Percentiles rank a stretch among this genome's conserved stretches.
phyloP scores from a whole-genome alignment of 2,329 filamentous ascomycete genomes.

The Onygenales sp. region DNA sequence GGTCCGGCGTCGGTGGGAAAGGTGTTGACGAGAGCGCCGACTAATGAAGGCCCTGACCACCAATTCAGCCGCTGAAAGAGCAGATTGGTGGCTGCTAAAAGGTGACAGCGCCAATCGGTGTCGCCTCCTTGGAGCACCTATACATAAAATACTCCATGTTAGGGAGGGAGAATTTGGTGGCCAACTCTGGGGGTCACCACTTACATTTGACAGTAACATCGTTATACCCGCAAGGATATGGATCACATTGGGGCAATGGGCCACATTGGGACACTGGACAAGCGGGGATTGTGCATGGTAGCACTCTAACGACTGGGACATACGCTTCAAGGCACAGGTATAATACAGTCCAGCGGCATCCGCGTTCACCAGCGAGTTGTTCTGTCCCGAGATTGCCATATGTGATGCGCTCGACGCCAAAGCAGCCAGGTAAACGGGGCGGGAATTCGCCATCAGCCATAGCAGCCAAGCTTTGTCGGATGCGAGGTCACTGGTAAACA shows the following conservation, averaged over 20 bases:
- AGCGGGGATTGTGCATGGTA: neutral
- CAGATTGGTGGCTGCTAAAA: neutral
- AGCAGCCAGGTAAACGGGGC: neutral
- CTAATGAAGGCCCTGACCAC: neutral
- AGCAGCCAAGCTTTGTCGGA: neutral
- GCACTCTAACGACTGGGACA: neutral
- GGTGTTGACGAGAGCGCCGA: neutral
- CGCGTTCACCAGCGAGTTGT: neutral
- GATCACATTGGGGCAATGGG: neutral
- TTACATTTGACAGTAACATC: neutral
- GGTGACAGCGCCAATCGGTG: neutral
- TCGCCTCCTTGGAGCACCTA: neutral
- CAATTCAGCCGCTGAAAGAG: neutral
- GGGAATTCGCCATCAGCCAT: neutral
- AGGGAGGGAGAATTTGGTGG: too few relatives aligned
- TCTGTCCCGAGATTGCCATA: neutral
- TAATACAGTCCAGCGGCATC: neutral
- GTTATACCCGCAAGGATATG: neutral
- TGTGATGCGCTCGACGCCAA: neutral
- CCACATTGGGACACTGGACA: neutral
- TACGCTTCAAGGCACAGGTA: neutral
- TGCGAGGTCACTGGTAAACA: neutral
- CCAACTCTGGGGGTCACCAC: neutral
- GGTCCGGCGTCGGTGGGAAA: neutral
- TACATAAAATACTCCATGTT: too few relatives aligned